These are phyloP conservation scores for Salvia splendens DNA, from an alignment of 257 asterid genomes.

Conservation along the genomic window DNA sequence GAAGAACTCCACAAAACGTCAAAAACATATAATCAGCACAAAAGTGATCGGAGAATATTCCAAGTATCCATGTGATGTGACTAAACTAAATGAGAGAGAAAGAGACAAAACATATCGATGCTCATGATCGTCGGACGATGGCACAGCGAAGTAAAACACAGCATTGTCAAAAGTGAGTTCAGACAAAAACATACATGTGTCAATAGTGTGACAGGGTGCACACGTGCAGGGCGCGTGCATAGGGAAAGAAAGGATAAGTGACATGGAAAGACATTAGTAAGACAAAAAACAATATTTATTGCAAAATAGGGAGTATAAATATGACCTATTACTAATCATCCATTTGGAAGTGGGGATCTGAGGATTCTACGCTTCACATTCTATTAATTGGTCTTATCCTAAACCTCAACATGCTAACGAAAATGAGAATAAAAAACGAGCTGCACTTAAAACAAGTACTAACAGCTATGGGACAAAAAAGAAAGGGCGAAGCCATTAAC, in stretches of 20 bases:
- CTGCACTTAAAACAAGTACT: neutral
- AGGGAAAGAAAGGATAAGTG: neutral
- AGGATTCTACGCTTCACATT: neutral
- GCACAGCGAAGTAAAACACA: neutral
- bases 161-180: neutral
- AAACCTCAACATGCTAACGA: slow-evolving; percentile 1
- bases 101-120: neutral
- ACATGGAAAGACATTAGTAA: neutral
- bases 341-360: too few species aligned
- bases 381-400: neutral
- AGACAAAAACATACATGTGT: neutral
- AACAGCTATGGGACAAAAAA: neutral
- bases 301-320: neutral
- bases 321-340: neutral
- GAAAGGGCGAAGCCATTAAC: neutral
- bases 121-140: neutral
- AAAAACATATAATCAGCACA: neutral
- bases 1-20: neutral
- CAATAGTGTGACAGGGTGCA: neutral
- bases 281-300: neutral
- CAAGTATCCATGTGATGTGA: neutral
- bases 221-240: neutral
- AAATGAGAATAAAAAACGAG: too few species aligned
- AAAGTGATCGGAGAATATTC: neutral
- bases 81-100: neutral